A percentile compares a stretch with the other conserved stretches of the same genome.
Conservation (phyloP, 1,139 yeast species). For the Taphrina wiesneri region DNA sequence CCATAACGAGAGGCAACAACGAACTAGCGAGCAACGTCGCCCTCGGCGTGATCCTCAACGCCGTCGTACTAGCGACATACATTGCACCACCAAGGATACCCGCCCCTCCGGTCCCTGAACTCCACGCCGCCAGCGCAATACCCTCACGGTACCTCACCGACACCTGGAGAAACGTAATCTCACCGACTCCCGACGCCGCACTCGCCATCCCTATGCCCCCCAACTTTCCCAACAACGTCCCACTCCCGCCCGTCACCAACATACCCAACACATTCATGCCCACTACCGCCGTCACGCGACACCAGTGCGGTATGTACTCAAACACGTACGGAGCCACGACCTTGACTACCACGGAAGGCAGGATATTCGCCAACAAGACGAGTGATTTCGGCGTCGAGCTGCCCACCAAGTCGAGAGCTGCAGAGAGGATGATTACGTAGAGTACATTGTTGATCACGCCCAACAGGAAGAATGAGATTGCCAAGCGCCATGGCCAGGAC, state of each 20-base stretch:
- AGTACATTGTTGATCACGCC: constrained; percentile 86
- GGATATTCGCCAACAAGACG: constrained; percentile 79
- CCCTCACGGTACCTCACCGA: constrained; percentile 58
- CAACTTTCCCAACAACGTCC: constrained; percentile 45
- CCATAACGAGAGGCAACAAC: constrained; percentile 52
- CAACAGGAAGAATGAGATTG: constrained; percentile 67
- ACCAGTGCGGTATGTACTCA: constrained; percentile 34
- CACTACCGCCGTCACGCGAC: constrained; percentile 60
- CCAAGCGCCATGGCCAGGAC: constrained; percentile 44
- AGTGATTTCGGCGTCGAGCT: constrained; percentile 78
- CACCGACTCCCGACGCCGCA: constrained; percentile 84
- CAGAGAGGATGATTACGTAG: constrained; percentile 73
- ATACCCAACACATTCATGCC: constrained; percentile 70
- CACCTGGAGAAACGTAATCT: constrained; percentile 78
- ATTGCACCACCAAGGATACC: constrained; percentile 70
- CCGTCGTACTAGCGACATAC: constrained; percentile 58
- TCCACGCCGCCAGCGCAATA: constrained; percentile 75
- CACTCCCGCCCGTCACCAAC: constrained; percentile 58
- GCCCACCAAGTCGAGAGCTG: constrained; percentile 68
- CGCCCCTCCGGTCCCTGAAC: constrained; percentile 95
- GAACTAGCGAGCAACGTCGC: constrained; percentile 46
- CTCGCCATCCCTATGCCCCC: constrained; percentile 82
- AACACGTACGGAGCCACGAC: constrained; percentile 58
- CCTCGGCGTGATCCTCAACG: constrained; percentile 53
- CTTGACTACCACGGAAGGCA: constrained; percentile 77